Evolutionary conservation across 2,329 filamentous ascomycete species (phyloP), one percentile per base, ranked within the genome.

Genomic region (Colletotrichum eremochloae): DNA sequence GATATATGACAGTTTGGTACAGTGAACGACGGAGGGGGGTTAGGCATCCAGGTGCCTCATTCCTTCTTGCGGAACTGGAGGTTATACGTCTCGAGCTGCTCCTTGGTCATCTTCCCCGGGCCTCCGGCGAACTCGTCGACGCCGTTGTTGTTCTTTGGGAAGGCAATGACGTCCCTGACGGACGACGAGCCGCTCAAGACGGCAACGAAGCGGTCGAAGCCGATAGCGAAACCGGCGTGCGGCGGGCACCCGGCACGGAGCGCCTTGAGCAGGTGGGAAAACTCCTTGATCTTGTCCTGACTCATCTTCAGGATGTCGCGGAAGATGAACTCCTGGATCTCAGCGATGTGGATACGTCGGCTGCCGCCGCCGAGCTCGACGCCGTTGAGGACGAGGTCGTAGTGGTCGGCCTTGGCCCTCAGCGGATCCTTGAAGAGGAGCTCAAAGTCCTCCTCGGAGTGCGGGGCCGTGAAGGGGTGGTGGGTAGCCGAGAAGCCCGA

Each of bases 381-480:
- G 5, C 96, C 96, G 79, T 99, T 99, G 76, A 98, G 89, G 0
- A 99, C 96, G 18, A 99, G 90, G 77, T 99, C 96, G 82, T 98
- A 99, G 79, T 97, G 95, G 77, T 97, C 96, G 4, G 93, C 97
- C 76, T 88, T 89, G 1, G 90, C 94, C 58, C 87, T 82, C 0
- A 94, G 86, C 0, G 96, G 96, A 52, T 95, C 87, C 0, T 87
- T 91, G 48, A 91, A 85, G 1, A 98, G 89, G 0, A 94, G 82
- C 50, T 94, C 91, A 20, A 97, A 88, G 79, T 98, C 95, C 5
- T 85, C 84, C 0, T 87, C 81, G 0, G 90, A 90, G 46, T 93
- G 90, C 0, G 96, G 96, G 0, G 96, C 94, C 0, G 96, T 99
- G 82, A 99, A 99, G 0, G 96, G 96, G 80, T 99, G 96, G 79